Percentiles rank a stretch among this genome's conserved stretches.
phyloP scores from a whole-genome alignment of 2,329 filamentous ascomycete genomes.

The Penicillium oxalicum region DNA sequence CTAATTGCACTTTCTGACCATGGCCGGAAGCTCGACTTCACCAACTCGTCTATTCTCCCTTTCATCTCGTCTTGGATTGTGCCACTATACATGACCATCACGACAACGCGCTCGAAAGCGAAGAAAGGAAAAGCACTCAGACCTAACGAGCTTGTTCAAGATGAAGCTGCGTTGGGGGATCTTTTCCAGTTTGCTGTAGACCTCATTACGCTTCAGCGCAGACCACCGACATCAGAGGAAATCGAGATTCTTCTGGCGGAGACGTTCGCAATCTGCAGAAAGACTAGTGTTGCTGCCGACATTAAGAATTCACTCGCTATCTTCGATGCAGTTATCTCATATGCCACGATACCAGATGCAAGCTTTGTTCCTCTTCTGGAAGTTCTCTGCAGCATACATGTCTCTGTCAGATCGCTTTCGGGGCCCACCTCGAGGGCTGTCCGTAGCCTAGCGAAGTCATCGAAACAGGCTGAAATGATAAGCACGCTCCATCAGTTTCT shows the following conservation, averaged over 20 bases:
- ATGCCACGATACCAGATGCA: conserved; percentile 34
- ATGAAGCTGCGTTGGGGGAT: conserved; percentile 34
- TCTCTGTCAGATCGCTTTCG: conserved; percentile 39
- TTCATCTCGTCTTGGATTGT: conserved; percentile 37
- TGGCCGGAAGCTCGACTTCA: conserved; percentile 39
- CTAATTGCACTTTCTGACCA: conserved; percentile 40
- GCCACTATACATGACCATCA: conserved; percentile 35
- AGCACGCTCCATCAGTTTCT: conserved; percentile 34
- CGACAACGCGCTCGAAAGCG: conserved; percentile 32
- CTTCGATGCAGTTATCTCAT: conserved; percentile 40
- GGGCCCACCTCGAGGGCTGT: conserved; percentile 40
- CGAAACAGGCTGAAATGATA: conserved; percentile 35
- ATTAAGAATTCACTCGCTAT: conserved; percentile 39
- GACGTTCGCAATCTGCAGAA: conserved; percentile 37
- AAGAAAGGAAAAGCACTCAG: conserved; percentile 33
- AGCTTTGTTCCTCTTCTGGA: conserved; percentile 36
- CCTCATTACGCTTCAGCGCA: conserved; percentile 39
- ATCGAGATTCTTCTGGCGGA: conserved; percentile 33
- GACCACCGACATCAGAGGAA: conserved; percentile 31
- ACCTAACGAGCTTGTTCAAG: conserved; percentile 26
- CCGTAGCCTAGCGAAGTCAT: conserved; percentile 38
- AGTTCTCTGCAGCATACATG: conserved; percentile 41
- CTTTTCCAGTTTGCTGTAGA: conserved; percentile 40
- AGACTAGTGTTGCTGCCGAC: conserved; percentile 37
- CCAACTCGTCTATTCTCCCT: conserved; percentile 33